Evolutionary conservation across 2,329 filamentous ascomycete species (phyloP).

Genomic region (Colletotrichum paranaense): DNA sequence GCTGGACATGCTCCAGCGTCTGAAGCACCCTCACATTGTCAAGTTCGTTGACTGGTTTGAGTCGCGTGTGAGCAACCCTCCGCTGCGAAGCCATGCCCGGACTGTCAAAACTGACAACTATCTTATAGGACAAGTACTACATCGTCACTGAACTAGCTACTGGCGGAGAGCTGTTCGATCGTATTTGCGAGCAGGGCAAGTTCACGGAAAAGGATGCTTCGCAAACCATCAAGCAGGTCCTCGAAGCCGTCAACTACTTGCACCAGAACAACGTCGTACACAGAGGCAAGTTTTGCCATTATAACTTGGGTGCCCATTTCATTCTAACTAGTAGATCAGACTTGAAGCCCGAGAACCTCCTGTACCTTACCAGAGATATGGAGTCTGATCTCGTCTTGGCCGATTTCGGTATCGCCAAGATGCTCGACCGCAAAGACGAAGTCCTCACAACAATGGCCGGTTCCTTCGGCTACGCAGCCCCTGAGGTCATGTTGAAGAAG

Average conservation of each 20-base stretch:
- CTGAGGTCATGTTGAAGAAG: slow-evolving; percentile 97
- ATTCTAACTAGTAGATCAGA: slow-evolving; percentile 64
- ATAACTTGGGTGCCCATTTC: background rate
- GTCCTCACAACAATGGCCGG: slow-evolving; percentile 98
- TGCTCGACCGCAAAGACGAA: slow-evolving; percentile 89
- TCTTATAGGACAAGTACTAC: slow-evolving; percentile 93
- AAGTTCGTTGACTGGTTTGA: slow-evolving; percentile 99
- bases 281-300: slow-evolving; percentile 71
- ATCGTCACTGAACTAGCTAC: slow-evolving; percentile 97
- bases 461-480: slow-evolving; percentile 96
- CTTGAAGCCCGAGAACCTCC: slow-evolving; percentile 96
- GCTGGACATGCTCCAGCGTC: slow-evolving; percentile 88
- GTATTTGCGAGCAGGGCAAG: slow-evolving; percentile 97
- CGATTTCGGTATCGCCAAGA: slow-evolving; percentile 99
- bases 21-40: slow-evolving; percentile 96
- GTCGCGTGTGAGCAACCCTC: slow-evolving; percentile 76
- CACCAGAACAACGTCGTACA: slow-evolving; percentile 97
- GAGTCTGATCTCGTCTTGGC: slow-evolving; percentile 91
- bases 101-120: slow-evolving; percentile 12
- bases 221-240: slow-evolving; percentile 92
- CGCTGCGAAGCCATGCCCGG: background rate
- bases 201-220: slow-evolving; percentile 99
- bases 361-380: slow-evolving; percentile 84
- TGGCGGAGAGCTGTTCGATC: slow-evolving; percentile 95
- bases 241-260: slow-evolving; percentile 93